These are phyloP conservation scores for Termitomyces sp. DNA, from an alignment of 768 basidiomycete genomes.

Conservation along the genomic window DNA sequence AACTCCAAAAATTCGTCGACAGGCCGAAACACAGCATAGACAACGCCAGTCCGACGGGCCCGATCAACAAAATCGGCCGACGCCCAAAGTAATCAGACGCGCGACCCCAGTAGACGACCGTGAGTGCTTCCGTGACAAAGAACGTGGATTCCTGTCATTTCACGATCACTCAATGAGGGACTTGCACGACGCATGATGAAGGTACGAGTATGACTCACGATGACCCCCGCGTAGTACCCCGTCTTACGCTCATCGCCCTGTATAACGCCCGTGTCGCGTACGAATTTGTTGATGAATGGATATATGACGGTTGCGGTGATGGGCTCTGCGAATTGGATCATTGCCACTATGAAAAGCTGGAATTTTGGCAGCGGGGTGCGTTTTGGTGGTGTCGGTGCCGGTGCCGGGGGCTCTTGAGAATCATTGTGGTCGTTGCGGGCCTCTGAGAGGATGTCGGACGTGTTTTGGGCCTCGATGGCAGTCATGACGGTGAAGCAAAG, in stretches of 20 bases:
- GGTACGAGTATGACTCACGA: slow-evolving; percentile 29
- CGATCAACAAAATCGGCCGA: slow-evolving; percentile 28
- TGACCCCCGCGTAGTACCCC: slow-evolving; percentile 47
- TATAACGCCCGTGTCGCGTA: slow-evolving; percentile 39
- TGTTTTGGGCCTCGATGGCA: not conserved
- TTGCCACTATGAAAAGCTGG: slow-evolving; percentile 32
- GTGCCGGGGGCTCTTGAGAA: not conserved
- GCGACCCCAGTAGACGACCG: slow-evolving; percentile 28
- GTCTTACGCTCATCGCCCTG: slow-evolving; percentile 40
- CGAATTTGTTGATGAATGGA: slow-evolving; percentile 42
- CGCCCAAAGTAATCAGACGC: slow-evolving; percentile 34
- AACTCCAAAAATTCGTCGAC: slow-evolving; percentile 19
- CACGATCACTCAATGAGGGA: not conserved
- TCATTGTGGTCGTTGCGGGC: not conserved
- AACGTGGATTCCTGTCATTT: slow-evolving; percentile 29
- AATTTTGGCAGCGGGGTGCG: slow-evolving; percentile 32
- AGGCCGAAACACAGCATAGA: slow-evolving; percentile 32
- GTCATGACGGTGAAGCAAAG: not conserved
- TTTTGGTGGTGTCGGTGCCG: slow-evolving; percentile 4
- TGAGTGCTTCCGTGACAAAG: slow-evolving; percentile 28
- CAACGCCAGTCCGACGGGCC: slow-evolving; percentile 26
- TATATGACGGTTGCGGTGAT: slow-evolving; percentile 36
- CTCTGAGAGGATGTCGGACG: not conserved
- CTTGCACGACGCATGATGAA: not conserved
- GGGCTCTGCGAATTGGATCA: slow-evolving; percentile 32